Evolutionary conservation across 2,329 filamentous ascomycete species (phyloP).

Genomic region (Fusarium drepaniforme): DNA sequence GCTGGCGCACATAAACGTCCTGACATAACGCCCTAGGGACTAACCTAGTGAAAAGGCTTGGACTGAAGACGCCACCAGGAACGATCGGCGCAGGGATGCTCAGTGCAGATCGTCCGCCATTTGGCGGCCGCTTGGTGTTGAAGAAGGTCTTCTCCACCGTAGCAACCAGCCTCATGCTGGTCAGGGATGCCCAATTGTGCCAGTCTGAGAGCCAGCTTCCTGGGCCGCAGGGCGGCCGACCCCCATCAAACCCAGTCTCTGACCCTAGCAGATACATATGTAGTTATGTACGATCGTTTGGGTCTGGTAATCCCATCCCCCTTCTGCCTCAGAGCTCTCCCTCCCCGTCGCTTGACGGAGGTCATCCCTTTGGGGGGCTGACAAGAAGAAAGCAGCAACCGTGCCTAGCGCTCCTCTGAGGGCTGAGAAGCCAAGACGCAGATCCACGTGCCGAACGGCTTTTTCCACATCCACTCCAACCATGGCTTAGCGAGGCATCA

Average conservation of each 20-base stretch:
- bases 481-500: constrained; percentile 17
- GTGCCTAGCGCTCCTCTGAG: constrained; percentile 23
- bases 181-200: constrained; percentile 10
- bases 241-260: constrained; percentile 6
- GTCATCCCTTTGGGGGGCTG: constrained; percentile 16
- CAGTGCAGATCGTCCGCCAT: constrained; percentile 42
- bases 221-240: constrained; percentile 19
- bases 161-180: constrained; percentile 28
- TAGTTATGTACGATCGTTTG: not conserved
- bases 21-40: constrained; percentile 20
- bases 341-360: constrained; percentile 32
- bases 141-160: constrained; percentile 29
- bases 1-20: constrained; percentile 20
- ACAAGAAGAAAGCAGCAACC: constrained; percentile 15
- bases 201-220: constrained; percentile 5
- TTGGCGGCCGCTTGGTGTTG: constrained; percentile 34
- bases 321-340: not conserved
- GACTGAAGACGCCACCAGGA: constrained; percentile 40
- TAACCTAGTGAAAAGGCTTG: constrained; percentile 29
- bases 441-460: constrained; percentile 42
- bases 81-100: constrained; percentile 45
- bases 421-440: constrained; percentile 32
- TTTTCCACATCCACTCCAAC: constrained; percentile 20
- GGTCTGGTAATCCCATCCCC: not conserved
- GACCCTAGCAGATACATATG: constrained; percentile 2